Evolutionary conservation across 495 filamentous ascomycete species (phyloP).

Genomic region (Cercophora newfieldiana): DNA sequence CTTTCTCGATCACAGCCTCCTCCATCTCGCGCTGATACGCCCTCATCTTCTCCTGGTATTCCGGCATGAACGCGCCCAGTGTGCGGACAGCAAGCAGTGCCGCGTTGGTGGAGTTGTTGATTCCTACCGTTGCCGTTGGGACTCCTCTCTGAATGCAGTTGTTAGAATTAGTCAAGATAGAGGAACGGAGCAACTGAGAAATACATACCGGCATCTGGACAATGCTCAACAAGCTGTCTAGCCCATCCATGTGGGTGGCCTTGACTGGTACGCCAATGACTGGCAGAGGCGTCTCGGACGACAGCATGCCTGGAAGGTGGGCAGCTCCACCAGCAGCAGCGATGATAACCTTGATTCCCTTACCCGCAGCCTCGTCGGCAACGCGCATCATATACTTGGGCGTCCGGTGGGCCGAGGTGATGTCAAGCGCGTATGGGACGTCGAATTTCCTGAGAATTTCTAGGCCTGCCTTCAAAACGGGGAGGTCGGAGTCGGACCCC

Average conservation of each 20-base stretch:
- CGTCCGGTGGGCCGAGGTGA: constrained; percentile 94
- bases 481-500: constrained; percentile 93
- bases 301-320: constrained; percentile 89
- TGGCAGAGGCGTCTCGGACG: constrained; percentile 80
- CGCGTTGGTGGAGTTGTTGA: constrained; percentile 92
- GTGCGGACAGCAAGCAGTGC: constrained; percentile 87
- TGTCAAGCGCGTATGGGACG: constrained; percentile 73
- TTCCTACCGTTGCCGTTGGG: constrained; percentile 85
- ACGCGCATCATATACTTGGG: constrained; percentile 79
- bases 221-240: constrained; percentile 87
- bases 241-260: constrained; percentile 79
- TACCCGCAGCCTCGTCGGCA: constrained; percentile 63
- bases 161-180: not conserved
- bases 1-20: constrained; percentile 65
- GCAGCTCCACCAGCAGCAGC: constrained; percentile 92
- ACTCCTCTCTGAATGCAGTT: constrained; percentile 55
- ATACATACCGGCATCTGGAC: constrained; percentile 78
- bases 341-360: constrained; percentile 86
- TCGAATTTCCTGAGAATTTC: constrained; percentile 73
- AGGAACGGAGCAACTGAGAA: not conserved
- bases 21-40: constrained; percentile 65
- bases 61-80: constrained; percentile 65
- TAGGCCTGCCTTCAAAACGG: constrained; percentile 72
- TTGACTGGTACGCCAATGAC: constrained; percentile 93
- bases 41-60: constrained; percentile 60